Percentiles rank a stretch among this genome's conserved stretches.
phyloP scores from a whole-genome alignment of 768 basidiomycete genomes.

The Coprinopsis marcescibilis region DNA sequence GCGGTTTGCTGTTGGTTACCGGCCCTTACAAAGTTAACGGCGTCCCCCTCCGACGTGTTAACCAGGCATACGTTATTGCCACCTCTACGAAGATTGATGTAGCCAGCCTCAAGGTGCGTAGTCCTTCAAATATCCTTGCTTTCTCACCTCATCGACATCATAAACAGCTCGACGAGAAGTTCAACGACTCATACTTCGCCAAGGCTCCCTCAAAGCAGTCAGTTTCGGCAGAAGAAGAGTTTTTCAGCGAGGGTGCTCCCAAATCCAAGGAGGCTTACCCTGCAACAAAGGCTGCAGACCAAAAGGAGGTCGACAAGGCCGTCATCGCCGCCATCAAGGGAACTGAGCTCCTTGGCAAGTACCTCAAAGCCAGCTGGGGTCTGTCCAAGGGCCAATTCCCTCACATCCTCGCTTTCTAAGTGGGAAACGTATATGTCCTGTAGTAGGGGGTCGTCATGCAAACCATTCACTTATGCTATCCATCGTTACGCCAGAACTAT shows the following conservation, averaged over 20 bases:
- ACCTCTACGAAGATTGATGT: constrained; percentile 93
- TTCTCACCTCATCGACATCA: constrained; percentile 2
- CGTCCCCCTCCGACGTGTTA: constrained; percentile 94
- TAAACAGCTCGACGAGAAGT: constrained; percentile 73
- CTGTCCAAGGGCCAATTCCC: constrained; percentile 96
- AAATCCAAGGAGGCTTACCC: constrained; percentile 85
- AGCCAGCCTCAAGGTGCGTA: constrained; percentile 61
- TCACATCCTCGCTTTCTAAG: constrained; percentile 86
- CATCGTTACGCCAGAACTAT: not conserved
- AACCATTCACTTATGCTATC: not conserved
- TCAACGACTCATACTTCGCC: constrained; percentile 92
- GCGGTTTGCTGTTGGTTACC: constrained; percentile 90
- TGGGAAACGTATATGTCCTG: constrained; percentile 1
- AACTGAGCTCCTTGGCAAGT: constrained; percentile 86
- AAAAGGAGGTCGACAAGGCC: constrained; percentile 80
- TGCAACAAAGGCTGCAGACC: constrained; percentile 81
- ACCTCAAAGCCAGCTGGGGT: constrained; percentile 89
- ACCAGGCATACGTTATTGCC: constrained; percentile 98
- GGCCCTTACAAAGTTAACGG: constrained; percentile 99
- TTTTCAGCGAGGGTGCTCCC: constrained; percentile 91
- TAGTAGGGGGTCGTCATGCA: not conserved
- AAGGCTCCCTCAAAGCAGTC: constrained; percentile 68
- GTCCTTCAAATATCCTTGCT: constrained; percentile 3
- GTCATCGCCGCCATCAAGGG: constrained; percentile 84
- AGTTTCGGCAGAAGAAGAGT: constrained; percentile 89